These are phyloP conservation scores for Coriaria nepalensis DNA, from an alignment of 306 rosid species.

Conservation along the genomic window DNA sequence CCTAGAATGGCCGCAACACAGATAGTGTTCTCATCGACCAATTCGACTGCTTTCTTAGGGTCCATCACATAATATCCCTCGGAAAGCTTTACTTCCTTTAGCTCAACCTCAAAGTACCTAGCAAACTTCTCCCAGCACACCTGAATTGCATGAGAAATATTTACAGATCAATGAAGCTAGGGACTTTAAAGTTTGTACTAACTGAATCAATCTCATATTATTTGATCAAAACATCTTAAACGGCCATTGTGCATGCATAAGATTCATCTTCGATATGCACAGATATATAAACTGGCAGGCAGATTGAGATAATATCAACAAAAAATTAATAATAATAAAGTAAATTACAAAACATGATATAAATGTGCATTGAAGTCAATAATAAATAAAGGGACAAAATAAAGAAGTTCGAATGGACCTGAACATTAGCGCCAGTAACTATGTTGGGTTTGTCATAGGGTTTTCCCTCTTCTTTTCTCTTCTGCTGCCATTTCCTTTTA, in stretches of 20 bases:
- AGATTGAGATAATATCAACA: no score
- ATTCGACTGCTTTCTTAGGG: constrained; percentile 70
- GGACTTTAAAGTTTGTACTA: no score
- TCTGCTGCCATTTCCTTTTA: constrained; percentile 73
- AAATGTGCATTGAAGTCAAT: no score
- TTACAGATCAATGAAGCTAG: no score
- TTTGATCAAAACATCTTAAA: no score
- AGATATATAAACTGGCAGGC: no score
- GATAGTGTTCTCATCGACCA: constrained; percentile 92
- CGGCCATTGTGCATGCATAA: no score
- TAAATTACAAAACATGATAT: no score
- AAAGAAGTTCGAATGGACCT: constrained; percentile 24
- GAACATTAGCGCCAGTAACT: constrained; percentile 91
- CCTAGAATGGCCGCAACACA: constrained; percentile 94
- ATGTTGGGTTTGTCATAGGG: constrained; percentile 78
- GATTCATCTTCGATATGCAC: no score
- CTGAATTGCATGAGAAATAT: constrained; percentile 20
- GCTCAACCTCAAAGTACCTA: constrained; percentile 89
- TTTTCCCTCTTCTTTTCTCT: constrained; percentile 60
- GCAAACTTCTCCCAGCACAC: constrained; percentile 98
- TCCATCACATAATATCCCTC: constrained; percentile 85
- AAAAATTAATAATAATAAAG: no score
- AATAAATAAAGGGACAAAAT: not conserved
- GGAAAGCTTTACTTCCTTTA: constrained; percentile 75
- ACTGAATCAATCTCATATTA: no score